Percentiles rank a stretch among this genome's conserved stretches.
Conservation (phyloP, 805 yeast genomes). For the Candida coleopterorum region DNA sequence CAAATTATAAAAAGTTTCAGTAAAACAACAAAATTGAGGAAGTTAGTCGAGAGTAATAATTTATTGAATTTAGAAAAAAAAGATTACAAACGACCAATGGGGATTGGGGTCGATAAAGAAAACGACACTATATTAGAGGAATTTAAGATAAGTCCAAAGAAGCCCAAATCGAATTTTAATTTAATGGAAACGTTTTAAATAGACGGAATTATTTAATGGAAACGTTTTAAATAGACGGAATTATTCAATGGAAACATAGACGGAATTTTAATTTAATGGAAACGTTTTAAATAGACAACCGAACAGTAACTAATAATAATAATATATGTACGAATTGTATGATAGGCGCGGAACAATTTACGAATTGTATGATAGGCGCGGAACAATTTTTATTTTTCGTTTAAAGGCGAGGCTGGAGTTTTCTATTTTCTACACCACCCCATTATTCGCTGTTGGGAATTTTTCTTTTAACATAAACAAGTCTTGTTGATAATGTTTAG, state of each 20-base stretch:
- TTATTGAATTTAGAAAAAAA: neutral
- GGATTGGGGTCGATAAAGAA: conserved; percentile 10
- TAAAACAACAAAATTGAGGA: conserved; percentile 57
- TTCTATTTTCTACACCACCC: too few relatives aligned
- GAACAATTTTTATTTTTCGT: too few relatives aligned
- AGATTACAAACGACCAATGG: conserved; percentile 1
- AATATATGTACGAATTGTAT: too few relatives aligned
- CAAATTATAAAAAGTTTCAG: conserved; percentile 71
- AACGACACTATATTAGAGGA: conserved; percentile 14
- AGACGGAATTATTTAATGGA: conserved; percentile 7
- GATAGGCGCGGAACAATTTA: too few relatives aligned
- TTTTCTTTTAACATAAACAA: too few relatives aligned
- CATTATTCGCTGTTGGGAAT: too few relatives aligned
- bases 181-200: conserved; percentile 5
- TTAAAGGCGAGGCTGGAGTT: too few relatives aligned
- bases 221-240: too few relatives aligned
- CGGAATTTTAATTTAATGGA: conserved; percentile 6
- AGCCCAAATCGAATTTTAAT: conserved; percentile 8
- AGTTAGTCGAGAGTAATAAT: conserved; percentile 30
- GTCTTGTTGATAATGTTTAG: conserved; percentile 2
- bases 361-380: too few relatives aligned
- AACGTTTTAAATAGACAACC: too few relatives aligned
- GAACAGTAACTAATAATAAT: too few relatives aligned
- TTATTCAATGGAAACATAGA: conserved; percentile 5
- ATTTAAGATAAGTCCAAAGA: conserved; percentile 20